Conservation (phyloP, 2,329 filamentous ascomycete species). For the Teratosphaeria pseudoeucalypti region DNA sequence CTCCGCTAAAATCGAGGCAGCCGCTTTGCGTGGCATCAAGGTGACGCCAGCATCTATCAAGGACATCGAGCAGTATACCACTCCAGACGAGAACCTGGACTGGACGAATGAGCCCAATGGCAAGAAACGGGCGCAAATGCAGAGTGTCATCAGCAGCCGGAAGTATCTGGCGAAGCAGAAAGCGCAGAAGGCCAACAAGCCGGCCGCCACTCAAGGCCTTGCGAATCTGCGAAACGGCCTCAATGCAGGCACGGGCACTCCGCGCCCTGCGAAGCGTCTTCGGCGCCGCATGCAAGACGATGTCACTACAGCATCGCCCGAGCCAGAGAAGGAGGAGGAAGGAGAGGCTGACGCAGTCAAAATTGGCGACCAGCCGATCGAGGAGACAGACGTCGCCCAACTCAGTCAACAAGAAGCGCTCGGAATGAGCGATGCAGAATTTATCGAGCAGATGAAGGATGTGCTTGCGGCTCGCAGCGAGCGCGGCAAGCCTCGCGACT, state of each 20-base stretch:
- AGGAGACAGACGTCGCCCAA: neutral
- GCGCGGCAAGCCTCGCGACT: conserved; percentile 1
- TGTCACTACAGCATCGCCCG: neutral
- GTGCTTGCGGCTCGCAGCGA: neutral
- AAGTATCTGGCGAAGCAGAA: neutral
- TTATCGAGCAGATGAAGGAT: neutral
- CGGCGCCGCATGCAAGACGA: neutral
- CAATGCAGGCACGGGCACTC: neutral
- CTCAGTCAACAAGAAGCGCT: neutral
- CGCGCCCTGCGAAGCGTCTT: neutral
- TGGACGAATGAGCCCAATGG: neutral
- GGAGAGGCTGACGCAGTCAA: neutral
- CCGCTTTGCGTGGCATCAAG: neutral
- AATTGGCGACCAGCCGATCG: neutral
- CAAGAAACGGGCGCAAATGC: neutral
- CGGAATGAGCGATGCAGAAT: neutral
- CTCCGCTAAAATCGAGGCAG: neutral
- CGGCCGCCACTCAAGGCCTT: neutral
- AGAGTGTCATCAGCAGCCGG: neutral
- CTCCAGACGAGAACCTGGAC: conserved; percentile 2
- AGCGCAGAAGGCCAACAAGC: neutral
- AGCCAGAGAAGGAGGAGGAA: neutral
- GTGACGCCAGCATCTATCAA: neutral
- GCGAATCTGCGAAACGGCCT: neutral
- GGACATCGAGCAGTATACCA: conserved; percentile 1